A percentile compares a stretch with the other conserved stretches of the same genome.
phyloP scores from a whole-genome alignment of 2,329 filamentous ascomycete genomes.

The Blastomyces emzantsi region DNA sequence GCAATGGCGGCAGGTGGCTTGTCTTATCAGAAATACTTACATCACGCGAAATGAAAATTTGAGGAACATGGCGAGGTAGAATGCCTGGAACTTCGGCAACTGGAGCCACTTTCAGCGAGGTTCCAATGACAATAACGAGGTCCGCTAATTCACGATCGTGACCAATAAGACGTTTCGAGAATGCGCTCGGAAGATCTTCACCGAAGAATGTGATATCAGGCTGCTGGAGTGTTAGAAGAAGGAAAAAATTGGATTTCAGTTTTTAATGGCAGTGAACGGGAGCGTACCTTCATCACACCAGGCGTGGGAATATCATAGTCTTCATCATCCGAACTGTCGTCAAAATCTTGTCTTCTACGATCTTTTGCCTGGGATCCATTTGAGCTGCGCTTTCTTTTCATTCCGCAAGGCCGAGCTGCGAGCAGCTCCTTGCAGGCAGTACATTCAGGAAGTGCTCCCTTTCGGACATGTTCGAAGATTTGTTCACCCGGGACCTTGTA shows the following conservation, averaged over 20 bases:
- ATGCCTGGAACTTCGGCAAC: constrained; percentile 85
- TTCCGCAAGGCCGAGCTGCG: constrained; percentile 37
- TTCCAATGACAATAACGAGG: constrained; percentile 91
- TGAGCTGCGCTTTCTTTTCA: constrained; percentile 46
- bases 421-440: constrained; percentile 56
- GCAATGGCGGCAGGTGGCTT: neutral
- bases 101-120: constrained; percentile 88
- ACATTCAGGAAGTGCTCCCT: constrained; percentile 68
- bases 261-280: neutral
- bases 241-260: constrained; percentile 12
- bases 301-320: constrained; percentile 57
- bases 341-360: constrained; percentile 48
- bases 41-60: constrained; percentile 81
- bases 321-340: constrained; percentile 45
- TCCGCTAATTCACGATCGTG: constrained; percentile 74
- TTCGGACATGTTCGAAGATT: constrained; percentile 71
- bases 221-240: constrained; percentile 27
- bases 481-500: constrained; percentile 63
- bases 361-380: constrained; percentile 40
- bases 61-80: constrained; percentile 68
- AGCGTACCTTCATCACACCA: constrained; percentile 65
- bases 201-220: constrained; percentile 98
- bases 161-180: constrained; percentile 69
- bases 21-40: constrained; percentile 31
- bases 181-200: constrained; percentile 75